phyloP scores from a whole-genome alignment of 2,329 filamentous ascomycete genomes.

The Penicillium sp. region DNA sequence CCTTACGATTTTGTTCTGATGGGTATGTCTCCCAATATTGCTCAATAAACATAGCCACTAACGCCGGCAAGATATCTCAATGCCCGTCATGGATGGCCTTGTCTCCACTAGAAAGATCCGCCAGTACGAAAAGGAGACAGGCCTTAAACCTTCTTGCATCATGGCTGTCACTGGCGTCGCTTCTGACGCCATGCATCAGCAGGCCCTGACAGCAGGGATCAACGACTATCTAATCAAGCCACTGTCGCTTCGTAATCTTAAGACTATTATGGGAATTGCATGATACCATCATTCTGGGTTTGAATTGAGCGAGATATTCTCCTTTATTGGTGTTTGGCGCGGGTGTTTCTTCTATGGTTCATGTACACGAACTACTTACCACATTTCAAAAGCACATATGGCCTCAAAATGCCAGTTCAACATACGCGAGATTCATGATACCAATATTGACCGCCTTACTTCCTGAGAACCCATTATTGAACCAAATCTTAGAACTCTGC shows the following conservation, averaged over 20 bases:
- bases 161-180: constrained; percentile 36
- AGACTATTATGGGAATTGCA: constrained; percentile 29
- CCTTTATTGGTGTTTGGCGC: no score
- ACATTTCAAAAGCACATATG: no score
- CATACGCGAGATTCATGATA: no score
- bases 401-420: no score
- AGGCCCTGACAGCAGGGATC: constrained; percentile 30
- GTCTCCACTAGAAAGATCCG: constrained; percentile 44
- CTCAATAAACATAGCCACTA: neutral
- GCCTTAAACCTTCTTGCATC: constrained; percentile 23
- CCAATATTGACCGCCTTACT: no score
- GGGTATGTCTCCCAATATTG: constrained; percentile 20
- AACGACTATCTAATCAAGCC: constrained; percentile 36
- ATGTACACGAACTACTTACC: no score
- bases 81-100: constrained; percentile 48
- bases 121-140: constrained; percentile 30
- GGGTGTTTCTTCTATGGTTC: no score
- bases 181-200: constrained; percentile 32
- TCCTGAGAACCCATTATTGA: no score
- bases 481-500: no score
- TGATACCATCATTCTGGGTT: constrained; percentile 8
- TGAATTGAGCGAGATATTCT: neutral
- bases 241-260: constrained; percentile 32
- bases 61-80: constrained; percentile 39
- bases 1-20: constrained; percentile 39